These are phyloP conservation scores for Epichloe sylvatica DNA, from an alignment of 2,329 filamentous ascomycete genomes.

Conservation along the genomic window DNA sequence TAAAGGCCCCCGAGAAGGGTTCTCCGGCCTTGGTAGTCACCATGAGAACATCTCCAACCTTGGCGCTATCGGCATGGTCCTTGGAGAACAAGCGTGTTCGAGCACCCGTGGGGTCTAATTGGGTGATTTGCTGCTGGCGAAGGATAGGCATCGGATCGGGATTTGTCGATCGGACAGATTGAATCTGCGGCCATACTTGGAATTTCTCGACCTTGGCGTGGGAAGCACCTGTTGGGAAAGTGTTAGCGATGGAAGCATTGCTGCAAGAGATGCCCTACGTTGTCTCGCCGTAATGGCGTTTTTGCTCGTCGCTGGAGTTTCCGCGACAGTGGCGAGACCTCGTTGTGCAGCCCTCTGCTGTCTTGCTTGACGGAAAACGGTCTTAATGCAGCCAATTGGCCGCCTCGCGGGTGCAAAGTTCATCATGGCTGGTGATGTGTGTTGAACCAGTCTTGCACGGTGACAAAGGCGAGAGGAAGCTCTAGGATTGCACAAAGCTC, in stretches of 20 bases:
- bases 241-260: constrained; percentile 7
- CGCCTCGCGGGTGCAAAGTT: constrained; percentile 50
- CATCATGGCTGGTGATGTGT: constrained; percentile 24
- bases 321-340: constrained; percentile 31
- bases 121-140: constrained; percentile 51
- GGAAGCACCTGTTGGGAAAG: constrained; percentile 17
- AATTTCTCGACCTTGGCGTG: constrained; percentile 26
- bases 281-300: constrained; percentile 19
- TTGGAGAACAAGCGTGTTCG: constrained; percentile 70
- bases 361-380: constrained; percentile 44
- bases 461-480: neutral
- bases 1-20: constrained; percentile 70
- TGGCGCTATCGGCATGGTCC: constrained; percentile 62
- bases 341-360: constrained; percentile 32
- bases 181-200: constrained; percentile 40
- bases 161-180: constrained; percentile 39
- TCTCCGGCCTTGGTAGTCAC: constrained; percentile 70
- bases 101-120: constrained; percentile 73
- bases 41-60: constrained; percentile 80
- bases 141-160: constrained; percentile 56
- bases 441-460: too few species aligned
- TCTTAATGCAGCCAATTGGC: constrained; percentile 59
- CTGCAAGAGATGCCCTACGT: constrained; percentile 16
- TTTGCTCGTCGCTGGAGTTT: constrained; percentile 10
- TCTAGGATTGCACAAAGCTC: neutral